Base-by-base conservation (phyloP, 139 green algal species). In the Axilococcus clingmanii region DNA sequence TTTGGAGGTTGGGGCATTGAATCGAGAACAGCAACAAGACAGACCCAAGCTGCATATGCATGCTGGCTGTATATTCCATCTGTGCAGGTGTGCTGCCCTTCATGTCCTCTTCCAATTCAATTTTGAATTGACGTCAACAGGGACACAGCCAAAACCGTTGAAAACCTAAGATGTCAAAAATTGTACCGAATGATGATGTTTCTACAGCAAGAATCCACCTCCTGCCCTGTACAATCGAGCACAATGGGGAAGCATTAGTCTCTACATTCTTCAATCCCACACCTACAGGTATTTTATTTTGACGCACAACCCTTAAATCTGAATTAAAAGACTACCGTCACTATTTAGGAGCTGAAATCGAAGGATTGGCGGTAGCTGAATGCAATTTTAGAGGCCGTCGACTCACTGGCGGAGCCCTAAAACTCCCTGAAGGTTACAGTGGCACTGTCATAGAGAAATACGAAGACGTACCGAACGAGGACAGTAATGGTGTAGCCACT, bases 381-480 rank as follows among this genome's bases (percentile, higher is more conserved):
- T 30, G 20, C 47, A 56, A 33, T 33, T 52, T 65, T 20, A 37
- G 57, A 4, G 57, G 57, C 0, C 43, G 57, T 27, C 33, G 3
- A 27, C 5, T 65, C 17, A 15, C 31, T 32, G 57, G 57, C 37
- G 14, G 5, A 17, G 41, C 15, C 8, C 40, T 66, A 47, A 40
- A 57, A 16, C 62, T 75, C 33, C 66, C 66, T 16, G 54, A 61
- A 1, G 66, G 55, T 24, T 75, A 51, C 48, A 29, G 32, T 7
- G 66, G 66, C 19, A 20, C 52, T 7, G 40, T 75, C 28, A 29
- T 75, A 23, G 48, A 54, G 42, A 41, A 40, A 6, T n/a, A n/a
- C n/a, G n/a, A n/a, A n/a, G n/a, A n/a, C n/a, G n/a, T n/a, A n/a
- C n/a, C n/a, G n/a, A 24, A 23, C 7, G 19, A 55, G 4, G 27